Evolutionary conservation across 495 filamentous ascomycete species (phyloP).

Genomic region (Xylaria acuta): DNA sequence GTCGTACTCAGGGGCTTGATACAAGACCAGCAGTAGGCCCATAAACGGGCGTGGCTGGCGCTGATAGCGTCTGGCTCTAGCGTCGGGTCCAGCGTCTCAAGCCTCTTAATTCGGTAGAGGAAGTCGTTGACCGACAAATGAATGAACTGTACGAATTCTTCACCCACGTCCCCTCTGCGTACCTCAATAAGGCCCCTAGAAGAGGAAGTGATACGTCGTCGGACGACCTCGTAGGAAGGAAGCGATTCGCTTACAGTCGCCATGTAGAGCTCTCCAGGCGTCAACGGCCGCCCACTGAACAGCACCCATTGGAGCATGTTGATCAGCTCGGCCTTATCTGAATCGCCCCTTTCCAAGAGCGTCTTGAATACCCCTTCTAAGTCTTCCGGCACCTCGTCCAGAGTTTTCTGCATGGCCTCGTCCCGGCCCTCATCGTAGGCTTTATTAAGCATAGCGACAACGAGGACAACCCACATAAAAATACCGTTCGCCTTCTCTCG

Average conservation of each 20-base stretch:
- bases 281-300: conserved; percentile 42
- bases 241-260: neutral
- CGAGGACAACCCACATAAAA: conserved; percentile 58
- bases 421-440: neutral
- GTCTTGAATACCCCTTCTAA: conserved; percentile 23
- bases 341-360: neutral
- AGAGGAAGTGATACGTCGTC: conserved; percentile 29
- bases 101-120: conserved; percentile 23
- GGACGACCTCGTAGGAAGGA: conserved; percentile 19
- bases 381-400: conserved; percentile 11
- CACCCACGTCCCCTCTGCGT: neutral
- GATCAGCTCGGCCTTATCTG: conserved; percentile 19
- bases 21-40: conserved; percentile 2
- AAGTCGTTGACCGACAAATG: conserved; percentile 33
- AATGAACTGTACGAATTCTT: conserved; percentile 31
- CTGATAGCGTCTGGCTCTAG: conserved; percentile 16
- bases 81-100: conserved; percentile 25
- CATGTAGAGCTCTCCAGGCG: conserved; percentile 46
- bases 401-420: conserved; percentile 15
- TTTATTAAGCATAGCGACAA: conserved; percentile 45
- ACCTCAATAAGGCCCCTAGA: conserved; percentile 32
- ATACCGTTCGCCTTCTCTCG: conserved; percentile 49
- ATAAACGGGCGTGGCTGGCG: conserved; percentile 23
- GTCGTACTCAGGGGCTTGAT: neutral
- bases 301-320: conserved; percentile 29